A percentile compares a stretch with the other conserved stretches of the same genome.
These are phyloP conservation scores for Aegilops bicornis DNA, from an alignment of 176 grass and related monocot genomes.

Conservation along the genomic window DNA sequence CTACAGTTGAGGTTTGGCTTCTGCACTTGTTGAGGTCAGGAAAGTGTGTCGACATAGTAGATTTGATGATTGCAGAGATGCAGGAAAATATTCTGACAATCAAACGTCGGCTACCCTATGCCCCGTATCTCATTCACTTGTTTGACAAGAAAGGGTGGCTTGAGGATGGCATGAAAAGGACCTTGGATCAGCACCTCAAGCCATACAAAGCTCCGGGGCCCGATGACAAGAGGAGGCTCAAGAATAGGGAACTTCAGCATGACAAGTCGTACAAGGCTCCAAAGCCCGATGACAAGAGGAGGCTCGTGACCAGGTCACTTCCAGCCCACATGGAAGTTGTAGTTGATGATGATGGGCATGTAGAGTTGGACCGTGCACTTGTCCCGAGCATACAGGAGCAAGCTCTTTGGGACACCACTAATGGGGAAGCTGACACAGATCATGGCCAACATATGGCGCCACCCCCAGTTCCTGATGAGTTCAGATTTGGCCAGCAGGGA, in stretches of 20 bases:
- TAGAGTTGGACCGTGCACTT: not conserved
- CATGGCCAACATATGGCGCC: not conserved
- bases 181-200: not conserved
- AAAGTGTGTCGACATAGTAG: not conserved
- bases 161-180: not conserved
- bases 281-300: not conserved
- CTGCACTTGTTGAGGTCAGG: constrained; percentile 3
- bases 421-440: not conserved
- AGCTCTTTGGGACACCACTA: not conserved
- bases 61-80: constrained; percentile 12
- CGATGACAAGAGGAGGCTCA: not conserved
- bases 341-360: not conserved
- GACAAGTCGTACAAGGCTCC: not conserved
- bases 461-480: not conserved
- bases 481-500: not conserved
- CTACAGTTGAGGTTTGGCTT: not conserved
- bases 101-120: not conserved
- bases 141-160: constrained; percentile 9
- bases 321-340: not conserved
- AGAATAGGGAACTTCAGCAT: not conserved
- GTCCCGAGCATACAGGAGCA: not conserved
- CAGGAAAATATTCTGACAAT: not conserved
- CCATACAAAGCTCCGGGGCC: not conserved
- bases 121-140: constrained; percentile 1
- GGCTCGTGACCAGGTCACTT: not conserved